Base-by-base conservation (phyloP, 495 filamentous ascomycete genomes). In the Penicillium mononematosum region DNA sequence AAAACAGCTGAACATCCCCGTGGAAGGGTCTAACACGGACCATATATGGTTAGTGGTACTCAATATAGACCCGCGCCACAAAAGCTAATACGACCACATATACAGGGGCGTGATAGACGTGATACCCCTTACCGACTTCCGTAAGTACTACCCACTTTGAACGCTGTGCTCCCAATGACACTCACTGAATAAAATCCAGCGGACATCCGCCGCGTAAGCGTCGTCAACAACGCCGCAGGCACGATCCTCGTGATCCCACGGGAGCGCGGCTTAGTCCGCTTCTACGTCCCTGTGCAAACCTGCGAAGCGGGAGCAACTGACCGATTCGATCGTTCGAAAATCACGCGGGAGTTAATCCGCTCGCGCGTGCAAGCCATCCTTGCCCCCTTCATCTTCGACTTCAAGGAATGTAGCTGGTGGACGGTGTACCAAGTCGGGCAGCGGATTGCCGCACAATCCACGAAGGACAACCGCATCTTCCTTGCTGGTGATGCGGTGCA, bases 401-500 rank as follows among this genome's bases (percentile, higher is more conserved):
- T 83, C 64, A 67, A 80, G 25, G 79, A 82, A 55, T 82, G 81
- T 55, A 82, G 72, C 50, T 57, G 63, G 86, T 84, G 87, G 87
- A 81, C 82, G 0, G 82, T 77, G 25, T 79, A 79, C 47, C 70
- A 82, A 20, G 85, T 92, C 59, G 88, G 87, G 29, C 90, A 91
- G 67, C 85, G 89, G 1, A 85, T 93, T 32, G 79, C 84, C 10
- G 81, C 80, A 6, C 78, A 81, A 29, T 90, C 90, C 68, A 84
- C 82, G 4, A 77, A 86, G 32, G 82, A 85, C 50, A 75, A 83
- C 63, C 74, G 88, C 10, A 82, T 93, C 7, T 92, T 92, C 67
- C 78, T 95, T 19, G 84, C 87, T 4, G 90, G 90, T 16, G 90
- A 93, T 68, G 89, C 90, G 5, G 87, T 86, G 50, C 90, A 94